Evolutionary conservation across 169 alveolate species (phyloP), one percentile per base, ranked within the genome.

Genomic region (Cryptosporidium felis): DNA sequence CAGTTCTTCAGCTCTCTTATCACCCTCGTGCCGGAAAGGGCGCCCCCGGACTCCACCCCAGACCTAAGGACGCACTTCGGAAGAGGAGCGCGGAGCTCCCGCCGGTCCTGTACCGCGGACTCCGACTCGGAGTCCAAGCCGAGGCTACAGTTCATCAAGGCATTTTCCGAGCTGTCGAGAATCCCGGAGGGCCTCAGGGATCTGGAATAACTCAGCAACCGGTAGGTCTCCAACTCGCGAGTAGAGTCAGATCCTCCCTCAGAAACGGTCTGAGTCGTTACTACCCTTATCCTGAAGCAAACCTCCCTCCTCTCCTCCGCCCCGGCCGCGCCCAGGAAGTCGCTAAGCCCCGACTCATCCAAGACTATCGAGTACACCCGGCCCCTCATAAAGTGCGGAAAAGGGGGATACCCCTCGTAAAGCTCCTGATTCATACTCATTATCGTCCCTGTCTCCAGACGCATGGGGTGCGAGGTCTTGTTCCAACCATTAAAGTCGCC

Each of bases 401-500:
- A 38, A 5, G 49, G 23, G 3, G 85, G 85, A 49, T 74, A 74
- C 21, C 21, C 40, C 16, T 36, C 67, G 23, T 32, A 74, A 5
- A 30, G 10, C 3, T 53, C 60, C 16, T 74, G 46, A 14, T 56
- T 74, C 45, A 28, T 34, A 8, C 3, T 36, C 18, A 28, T 36
- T 18, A 56, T 74, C n/a, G 21, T 61, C 5, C 56, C 85, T 14
- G 66, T 74, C 42, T 89, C 92, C 14, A 89, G 81, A 18, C 32
- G 44, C 51, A 89, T 85, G 10, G 88, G 91, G 80, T 90, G 91
- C 36, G 91, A 81, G 32, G 88, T 44, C 51, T 90, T 80, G 58
- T 89, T 67, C 94, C 94, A 91, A 74, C 56, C 63, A 88, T 91
- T 91, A 82, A 91, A 91, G 56, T 79, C 92, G 0, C 94, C 94